Conservation (phyloP, 1,284 basidiomycete species). For the Wallemia ichthyophaga region DNA sequence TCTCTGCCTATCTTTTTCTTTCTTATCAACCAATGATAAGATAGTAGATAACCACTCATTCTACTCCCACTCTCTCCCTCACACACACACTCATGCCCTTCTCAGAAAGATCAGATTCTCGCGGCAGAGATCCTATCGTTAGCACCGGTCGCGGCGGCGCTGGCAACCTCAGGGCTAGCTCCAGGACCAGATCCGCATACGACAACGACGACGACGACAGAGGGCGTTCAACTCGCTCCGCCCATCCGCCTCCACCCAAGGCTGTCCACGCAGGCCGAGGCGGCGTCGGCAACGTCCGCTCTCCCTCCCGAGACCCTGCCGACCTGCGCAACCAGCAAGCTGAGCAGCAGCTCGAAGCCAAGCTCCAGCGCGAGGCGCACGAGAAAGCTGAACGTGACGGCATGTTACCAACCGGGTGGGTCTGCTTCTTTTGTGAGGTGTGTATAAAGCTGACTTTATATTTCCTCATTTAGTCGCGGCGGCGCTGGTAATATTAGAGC, state of each 20-base stretch:
- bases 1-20: neutral
- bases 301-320: conserved; percentile 28
- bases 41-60: neutral
- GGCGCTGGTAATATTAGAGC: neutral
- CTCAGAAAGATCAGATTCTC: conserved; percentile 14
- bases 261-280: conserved; percentile 35
- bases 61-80: neutral
- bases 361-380: neutral
- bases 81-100: conserved; percentile 14
- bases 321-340: conserved; percentile 11
- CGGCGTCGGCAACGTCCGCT: conserved; percentile 43
- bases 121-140: conserved; percentile 10
- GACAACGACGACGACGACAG: conserved; percentile 17
- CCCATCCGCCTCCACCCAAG: too few species aligned
- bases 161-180: conserved; percentile 28
- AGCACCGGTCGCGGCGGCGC: conserved; percentile 34
- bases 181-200: conserved; percentile 15
- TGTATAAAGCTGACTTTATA: neutral
- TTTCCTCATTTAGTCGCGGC: neutral
- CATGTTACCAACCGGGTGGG: neutral
- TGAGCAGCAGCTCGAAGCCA: conserved; percentile 1
- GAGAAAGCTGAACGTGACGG: neutral
- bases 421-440: too few species aligned
- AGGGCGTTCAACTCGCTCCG: too few species aligned
- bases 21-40: neutral